A percentile compares a stretch with the other conserved stretches of the same genome.
Evolutionary conservation across 2,329 filamentous ascomycete species (phyloP).

Genomic region (Tolypocladium cylindrosporum): DNA sequence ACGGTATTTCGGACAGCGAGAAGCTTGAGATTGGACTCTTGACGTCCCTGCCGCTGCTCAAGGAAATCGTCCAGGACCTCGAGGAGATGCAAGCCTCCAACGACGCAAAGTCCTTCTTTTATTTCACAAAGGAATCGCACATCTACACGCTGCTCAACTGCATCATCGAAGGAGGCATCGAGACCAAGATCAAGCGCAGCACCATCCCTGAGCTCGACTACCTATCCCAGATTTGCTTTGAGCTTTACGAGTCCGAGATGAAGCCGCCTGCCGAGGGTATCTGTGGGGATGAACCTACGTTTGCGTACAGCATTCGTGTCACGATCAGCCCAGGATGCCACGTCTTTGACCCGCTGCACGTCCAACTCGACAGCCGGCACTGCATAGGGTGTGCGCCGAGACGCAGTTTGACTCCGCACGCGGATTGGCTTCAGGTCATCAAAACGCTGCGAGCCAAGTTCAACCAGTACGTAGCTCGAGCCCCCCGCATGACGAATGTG

Average conservation of each 20-base stretch:
- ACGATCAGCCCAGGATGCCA: slow-evolving; percentile 94
- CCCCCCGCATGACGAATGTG: no score
- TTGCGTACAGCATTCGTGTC: slow-evolving; percentile 93
- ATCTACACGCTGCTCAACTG: slow-evolving; percentile 98
- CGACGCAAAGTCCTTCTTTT: slow-evolving; percentile 92
- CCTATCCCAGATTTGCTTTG: slow-evolving; percentile 93
- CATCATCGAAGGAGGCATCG: slow-evolving; percentile 91
- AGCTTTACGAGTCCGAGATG: slow-evolving; percentile 92
- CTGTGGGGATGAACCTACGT: slow-evolving; percentile 52
- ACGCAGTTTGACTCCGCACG: slow-evolving; percentile 79
- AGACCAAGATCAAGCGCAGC: slow-evolving; percentile 91
- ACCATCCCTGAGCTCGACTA: slow-evolving; percentile 97
- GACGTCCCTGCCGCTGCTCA: slow-evolving; percentile 84
- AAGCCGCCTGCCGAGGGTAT: slow-evolving; percentile 34
- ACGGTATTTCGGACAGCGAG: slow-evolving; percentile 89
- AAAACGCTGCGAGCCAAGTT: slow-evolving; percentile 92
- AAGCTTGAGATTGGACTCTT: slow-evolving; percentile 97
- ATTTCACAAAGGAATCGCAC: slow-evolving; percentile 98
- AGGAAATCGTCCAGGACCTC: slow-evolving; percentile 92
- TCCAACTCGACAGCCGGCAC: slow-evolving; percentile 91
- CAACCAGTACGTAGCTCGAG: slow-evolving; percentile 60
- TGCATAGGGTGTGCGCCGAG: slow-evolving; percentile 92
- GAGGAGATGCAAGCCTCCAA: slow-evolving; percentile 95
- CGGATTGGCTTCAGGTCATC: slow-evolving; percentile 94
- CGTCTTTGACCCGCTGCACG: slow-evolving; percentile 90